Base-by-base conservation (phyloP, 441 rosid genomes). In the Croton laevigatus region DNA sequence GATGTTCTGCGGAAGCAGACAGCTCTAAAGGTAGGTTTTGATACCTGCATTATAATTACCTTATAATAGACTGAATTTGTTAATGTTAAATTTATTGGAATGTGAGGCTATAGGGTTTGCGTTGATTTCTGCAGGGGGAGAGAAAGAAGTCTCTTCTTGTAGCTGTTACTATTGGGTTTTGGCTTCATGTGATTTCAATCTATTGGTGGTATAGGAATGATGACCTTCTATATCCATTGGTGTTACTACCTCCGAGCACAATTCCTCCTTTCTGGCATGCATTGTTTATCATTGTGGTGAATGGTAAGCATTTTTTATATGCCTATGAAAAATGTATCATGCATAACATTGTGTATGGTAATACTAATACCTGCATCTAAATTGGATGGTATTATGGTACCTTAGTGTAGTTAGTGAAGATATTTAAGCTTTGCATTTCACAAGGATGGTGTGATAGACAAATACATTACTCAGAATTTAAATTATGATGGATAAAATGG, bases 261-360 rank as follows among this genome's bases (percentile, higher is more conserved):
- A 77, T 82, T 52, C 88, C 91, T 32, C 88, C 83, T 72, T 87
- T 87, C 72, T 87, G 91, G 89, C 88, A 85, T 70, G 88, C 85
- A 12, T 66, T 82, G 59, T 87, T 87, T 36, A 82, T 84, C 78
- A 81, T 83, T 71, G 75, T 82, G 75, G 85, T 85, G 69, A 87
- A 87, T 81, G 91, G 91, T 85, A 48, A 52, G 63, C 34, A 4
- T 7, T 20, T 27, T 16, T n/a, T 36, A 51, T 70, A 17, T 40
- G 36, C 67, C 67, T 6, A 3, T 45, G 68, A 64, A 64, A 64
- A 20, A 7, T 1, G 32, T 27, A 27, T 27, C 20, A 22, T 22
- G 19, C 5, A 6, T 67, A 49, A 7, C 10, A 38, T 14, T 2
- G 5, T 38, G 12, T 36, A 3, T 48, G 9, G 27, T 53, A 53